Conservation (phyloP, 2,329 filamentous ascomycete species). For the Colletotrichum spaethianum region DNA sequence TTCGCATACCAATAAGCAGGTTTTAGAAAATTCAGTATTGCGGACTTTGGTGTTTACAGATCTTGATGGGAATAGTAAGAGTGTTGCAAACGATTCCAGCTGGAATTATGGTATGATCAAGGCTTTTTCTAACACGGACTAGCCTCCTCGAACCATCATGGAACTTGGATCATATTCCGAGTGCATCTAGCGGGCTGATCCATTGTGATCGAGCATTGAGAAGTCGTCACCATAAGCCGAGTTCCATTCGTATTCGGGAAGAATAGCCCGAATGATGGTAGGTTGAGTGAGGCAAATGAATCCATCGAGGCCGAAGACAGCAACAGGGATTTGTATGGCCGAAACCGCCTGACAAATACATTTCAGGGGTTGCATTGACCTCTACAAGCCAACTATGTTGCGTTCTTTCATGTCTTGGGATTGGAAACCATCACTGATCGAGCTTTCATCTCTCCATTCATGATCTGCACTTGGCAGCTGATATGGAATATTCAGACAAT, state of each 20-base stretch:
- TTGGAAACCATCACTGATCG: background rate
- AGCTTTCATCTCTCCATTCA: background rate
- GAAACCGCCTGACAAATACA: background rate
- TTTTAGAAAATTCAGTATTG: background rate
- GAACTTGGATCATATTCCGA: no score
- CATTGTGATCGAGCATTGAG: rapidly evolving
- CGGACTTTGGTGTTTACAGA: no score
- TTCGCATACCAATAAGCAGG: no score
- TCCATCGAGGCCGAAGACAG: background rate
- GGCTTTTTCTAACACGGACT: background rate
- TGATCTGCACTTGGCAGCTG: background rate
- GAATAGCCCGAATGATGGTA: background rate
- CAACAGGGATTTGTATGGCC: background rate
- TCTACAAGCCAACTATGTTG: no score
- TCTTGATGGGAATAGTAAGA: background rate
- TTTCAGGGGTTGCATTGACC: no score
- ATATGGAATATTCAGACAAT: background rate
- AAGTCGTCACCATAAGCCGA: background rate
- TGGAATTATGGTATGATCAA: background rate
- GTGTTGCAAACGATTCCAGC: no score
- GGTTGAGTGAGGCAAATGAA: no score
- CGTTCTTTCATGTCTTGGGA: background rate
- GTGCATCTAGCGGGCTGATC: rapidly evolving
- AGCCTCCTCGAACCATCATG: no score
- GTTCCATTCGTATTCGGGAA: background rate